Percentiles rank a stretch among this genome's conserved stretches.
Conservation (phyloP, 1,284 basidiomycete species). For the Papiliotrema flavescens region DNA sequence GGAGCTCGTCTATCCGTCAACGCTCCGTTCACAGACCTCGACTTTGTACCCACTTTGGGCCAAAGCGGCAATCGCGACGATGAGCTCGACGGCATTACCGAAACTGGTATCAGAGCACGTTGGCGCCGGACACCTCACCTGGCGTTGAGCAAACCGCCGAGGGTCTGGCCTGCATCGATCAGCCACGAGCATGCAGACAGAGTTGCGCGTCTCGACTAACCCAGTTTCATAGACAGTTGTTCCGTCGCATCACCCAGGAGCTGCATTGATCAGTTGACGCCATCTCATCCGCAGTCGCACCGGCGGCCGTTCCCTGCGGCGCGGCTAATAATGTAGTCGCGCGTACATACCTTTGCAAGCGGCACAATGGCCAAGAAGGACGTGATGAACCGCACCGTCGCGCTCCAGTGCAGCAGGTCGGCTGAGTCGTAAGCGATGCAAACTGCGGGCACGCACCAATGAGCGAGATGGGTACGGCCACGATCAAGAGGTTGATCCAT, state of each 20-base stretch:
- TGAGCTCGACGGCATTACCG: slow-evolving; percentile 60
- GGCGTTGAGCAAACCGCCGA: slow-evolving; percentile 81
- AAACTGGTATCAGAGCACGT: slow-evolving; percentile 27
- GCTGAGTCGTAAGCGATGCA: slow-evolving; percentile 18
- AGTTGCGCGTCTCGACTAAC: neutral
- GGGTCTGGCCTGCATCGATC: slow-evolving; percentile 59
- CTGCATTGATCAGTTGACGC: slow-evolving; percentile 9
- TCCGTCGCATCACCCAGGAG: slow-evolving; percentile 74
- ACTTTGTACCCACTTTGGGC: slow-evolving; percentile 64
- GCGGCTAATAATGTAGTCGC: neutral
- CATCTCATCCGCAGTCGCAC: neutral
- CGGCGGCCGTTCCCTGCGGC: neutral
- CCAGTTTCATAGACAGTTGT: slow-evolving; percentile 68
- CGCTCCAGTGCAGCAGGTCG: slow-evolving; percentile 59
- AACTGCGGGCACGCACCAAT: slow-evolving; percentile 53
- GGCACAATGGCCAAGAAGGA: slow-evolving; percentile 85
- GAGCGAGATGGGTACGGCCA: slow-evolving; percentile 70
- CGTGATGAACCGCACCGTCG: slow-evolving; percentile 73
- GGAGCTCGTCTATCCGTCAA: slow-evolving; percentile 60
- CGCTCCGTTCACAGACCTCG: neutral
- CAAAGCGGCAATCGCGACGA: slow-evolving; percentile 80
- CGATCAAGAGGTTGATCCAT: slow-evolving; percentile 71
- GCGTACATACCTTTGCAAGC: slow-evolving; percentile 64
- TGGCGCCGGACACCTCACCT: slow-evolving; percentile 53
- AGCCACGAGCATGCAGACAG: neutral